phyloP scores from a whole-genome alignment of 768 basidiomycete genomes.

The Auricularia sp. region DNA sequence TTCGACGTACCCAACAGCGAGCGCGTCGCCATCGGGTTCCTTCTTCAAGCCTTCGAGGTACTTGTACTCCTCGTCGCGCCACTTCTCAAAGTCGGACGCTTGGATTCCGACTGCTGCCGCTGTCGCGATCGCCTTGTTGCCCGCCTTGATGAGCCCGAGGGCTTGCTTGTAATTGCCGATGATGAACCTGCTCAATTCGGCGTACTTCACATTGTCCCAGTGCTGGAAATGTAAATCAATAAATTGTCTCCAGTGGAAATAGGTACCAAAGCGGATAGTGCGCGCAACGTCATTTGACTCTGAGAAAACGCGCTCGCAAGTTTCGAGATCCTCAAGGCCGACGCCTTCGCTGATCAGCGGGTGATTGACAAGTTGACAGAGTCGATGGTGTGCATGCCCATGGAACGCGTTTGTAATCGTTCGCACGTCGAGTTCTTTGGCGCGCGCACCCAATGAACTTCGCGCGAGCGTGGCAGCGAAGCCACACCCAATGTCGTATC shows the following conservation, averaged over 20 bases:
- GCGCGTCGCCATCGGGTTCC: slow-evolving; percentile 11
- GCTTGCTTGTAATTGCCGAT: slow-evolving; percentile 15
- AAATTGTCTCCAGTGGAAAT: slow-evolving; percentile 14
- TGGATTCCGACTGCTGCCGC: slow-evolving; percentile 10
- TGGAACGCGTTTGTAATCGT: slow-evolving; percentile 23
- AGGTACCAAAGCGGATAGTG: slow-evolving; percentile 9
- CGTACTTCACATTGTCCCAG: slow-evolving; percentile 16
- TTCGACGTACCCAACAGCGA: background rate
- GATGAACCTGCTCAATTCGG: background rate
- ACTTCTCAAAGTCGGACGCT: slow-evolving; percentile 6
- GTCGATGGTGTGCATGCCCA: slow-evolving; percentile 26
- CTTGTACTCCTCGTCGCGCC: slow-evolving; percentile 12
- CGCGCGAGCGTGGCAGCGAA: slow-evolving; percentile 12
- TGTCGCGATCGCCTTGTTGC: background rate
- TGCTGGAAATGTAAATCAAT: slow-evolving; percentile 14
- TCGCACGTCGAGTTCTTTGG: background rate
- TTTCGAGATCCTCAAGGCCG: slow-evolving; percentile 17
- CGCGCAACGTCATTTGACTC: slow-evolving; percentile 12
- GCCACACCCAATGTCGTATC: slow-evolving; percentile 17
- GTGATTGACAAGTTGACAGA: slow-evolving; percentile 15
- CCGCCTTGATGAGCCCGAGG: slow-evolving; percentile 6
- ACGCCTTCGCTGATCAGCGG: slow-evolving; percentile 11
- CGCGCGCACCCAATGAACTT: slow-evolving; percentile 8
- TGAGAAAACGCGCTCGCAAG: slow-evolving; percentile 14
- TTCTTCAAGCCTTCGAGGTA: slow-evolving; percentile 11